Conservation (phyloP, 2,329 filamentous ascomycete genomes). For the Trematosphaeria pertusa region DNA sequence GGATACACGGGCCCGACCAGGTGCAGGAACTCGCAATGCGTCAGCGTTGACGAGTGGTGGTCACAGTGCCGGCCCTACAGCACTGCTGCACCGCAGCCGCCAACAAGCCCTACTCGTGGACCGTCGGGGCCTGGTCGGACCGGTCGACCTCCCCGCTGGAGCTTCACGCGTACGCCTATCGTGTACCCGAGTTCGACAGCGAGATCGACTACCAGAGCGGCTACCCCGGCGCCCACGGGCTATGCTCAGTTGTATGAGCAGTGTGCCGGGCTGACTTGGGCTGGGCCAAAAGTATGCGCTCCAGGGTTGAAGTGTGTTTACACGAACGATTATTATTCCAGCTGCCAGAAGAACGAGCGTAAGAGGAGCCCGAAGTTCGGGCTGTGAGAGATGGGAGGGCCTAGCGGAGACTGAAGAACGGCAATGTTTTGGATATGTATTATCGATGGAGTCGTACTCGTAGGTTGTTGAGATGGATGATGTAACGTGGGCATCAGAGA, state of each 20-base stretch:
- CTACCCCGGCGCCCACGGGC: slow-evolving; percentile 10
- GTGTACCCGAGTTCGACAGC: slow-evolving; percentile 4
- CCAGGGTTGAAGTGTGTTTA: slow-evolving; percentile 17
- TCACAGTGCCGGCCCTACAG: slow-evolving; percentile 17
- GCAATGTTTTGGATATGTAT: too few species aligned
- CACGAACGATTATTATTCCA: slow-evolving; percentile 24
- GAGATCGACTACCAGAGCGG: slow-evolving; percentile 5
- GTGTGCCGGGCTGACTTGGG: slow-evolving; percentile 18
- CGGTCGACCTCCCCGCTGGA: background rate
- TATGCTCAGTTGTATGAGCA: slow-evolving; percentile 20
- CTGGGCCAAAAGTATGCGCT: slow-evolving; percentile 15
- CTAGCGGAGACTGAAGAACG: too few species aligned
- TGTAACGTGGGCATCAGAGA: too few species aligned
- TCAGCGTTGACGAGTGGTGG: slow-evolving; percentile 18
- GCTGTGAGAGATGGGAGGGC: background rate
- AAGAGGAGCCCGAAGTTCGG: slow-evolving; percentile 1
- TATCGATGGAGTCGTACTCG: too few species aligned
- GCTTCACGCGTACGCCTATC: slow-evolving; percentile 11
- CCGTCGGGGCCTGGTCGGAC: background rate
- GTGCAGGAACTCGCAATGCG: slow-evolving; percentile 24
- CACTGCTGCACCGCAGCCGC: background rate
- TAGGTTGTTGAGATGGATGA: too few species aligned
- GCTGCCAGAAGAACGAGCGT: slow-evolving; percentile 18
- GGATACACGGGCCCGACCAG: slow-evolving; percentile 25
- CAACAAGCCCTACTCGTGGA: slow-evolving; percentile 3